Percentiles rank a stretch among this genome's conserved stretches.
Evolutionary conservation across 2,329 filamentous ascomycete species (phyloP).

Genomic region (Xylaria sp.): DNA sequence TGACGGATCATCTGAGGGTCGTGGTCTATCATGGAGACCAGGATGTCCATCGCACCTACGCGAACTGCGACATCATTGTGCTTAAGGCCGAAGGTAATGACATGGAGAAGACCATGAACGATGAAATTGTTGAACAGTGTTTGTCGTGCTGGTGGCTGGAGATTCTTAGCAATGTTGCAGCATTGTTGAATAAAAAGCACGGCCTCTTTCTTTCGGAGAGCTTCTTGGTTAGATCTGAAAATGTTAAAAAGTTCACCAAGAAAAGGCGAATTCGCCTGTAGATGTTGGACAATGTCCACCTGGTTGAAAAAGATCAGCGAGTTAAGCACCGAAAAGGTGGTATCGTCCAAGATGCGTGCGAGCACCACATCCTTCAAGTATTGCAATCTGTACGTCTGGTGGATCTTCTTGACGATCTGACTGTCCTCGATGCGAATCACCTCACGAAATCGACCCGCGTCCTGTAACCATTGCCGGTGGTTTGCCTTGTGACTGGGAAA

Average conservation of each 20-base stretch:
- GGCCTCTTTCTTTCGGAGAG: constrained; percentile 80
- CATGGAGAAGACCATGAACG: constrained; percentile 74
- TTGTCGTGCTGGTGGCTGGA: constrained; percentile 76
- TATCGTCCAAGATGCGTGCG: constrained; percentile 91
- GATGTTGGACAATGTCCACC: constrained; percentile 91
- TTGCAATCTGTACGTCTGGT: constrained; percentile 90
- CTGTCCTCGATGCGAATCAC: constrained; percentile 87
- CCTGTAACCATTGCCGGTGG: constrained; percentile 85
- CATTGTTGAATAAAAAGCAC: constrained; percentile 97
- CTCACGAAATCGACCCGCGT: constrained; percentile 89
- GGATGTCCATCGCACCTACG: constrained; percentile 87
- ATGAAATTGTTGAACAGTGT: constrained; percentile 88
- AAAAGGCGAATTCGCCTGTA: constrained; percentile 76
- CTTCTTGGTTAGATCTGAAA: constrained; percentile 63
- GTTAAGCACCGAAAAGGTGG: constrained; percentile 95
- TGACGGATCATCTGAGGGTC: constrained; percentile 90
- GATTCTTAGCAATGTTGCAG: constrained; percentile 86
- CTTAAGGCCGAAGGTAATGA: constrained; percentile 86
- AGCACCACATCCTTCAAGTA: constrained; percentile 98
- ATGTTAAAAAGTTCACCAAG: constrained; percentile 83
- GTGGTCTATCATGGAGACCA: constrained; percentile 92
- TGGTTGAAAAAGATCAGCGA: constrained; percentile 99
- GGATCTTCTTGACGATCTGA: constrained; percentile 80
- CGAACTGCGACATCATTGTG: constrained; percentile 79
- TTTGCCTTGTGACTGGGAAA: constrained; percentile 98